Evolutionary conservation across 179 eudicot genomes (phyloP).

Genomic region (Silene coronaria): DNA sequence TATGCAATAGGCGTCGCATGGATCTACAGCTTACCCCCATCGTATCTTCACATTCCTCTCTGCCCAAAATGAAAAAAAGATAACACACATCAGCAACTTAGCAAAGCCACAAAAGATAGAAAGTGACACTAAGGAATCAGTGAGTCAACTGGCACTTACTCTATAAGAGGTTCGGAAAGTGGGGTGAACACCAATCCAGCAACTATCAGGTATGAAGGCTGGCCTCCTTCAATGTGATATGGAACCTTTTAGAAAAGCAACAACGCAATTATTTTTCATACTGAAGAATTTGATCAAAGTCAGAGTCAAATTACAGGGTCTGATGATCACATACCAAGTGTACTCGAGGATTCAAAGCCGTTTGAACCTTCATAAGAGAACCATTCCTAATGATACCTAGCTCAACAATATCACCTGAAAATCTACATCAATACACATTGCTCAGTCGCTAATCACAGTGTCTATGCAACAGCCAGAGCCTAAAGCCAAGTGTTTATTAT

Average conservation of each 20-base stretch:
- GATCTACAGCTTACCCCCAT: constrained; percentile 58
- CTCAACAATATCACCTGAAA: constrained; percentile 80
- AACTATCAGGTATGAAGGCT: constrained; percentile 84
- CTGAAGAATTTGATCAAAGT: not conserved
- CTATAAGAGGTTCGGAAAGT: constrained; percentile 85
- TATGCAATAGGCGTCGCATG: not conserved
- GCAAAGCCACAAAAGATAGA: not conserved
- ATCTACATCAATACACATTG: constrained; percentile 32
- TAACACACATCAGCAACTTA: constrained; percentile 21
- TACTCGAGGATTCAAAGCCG: constrained; percentile 64
- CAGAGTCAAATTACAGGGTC: constrained; percentile 1
- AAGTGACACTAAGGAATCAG: not conserved
- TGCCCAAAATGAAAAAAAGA: constrained; percentile 28
- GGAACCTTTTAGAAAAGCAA: constrained; percentile 55
- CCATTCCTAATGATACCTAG: constrained; percentile 88
- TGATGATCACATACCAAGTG: constrained; percentile 62
- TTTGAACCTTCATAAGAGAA: constrained; percentile 57
- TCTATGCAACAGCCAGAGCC: not conserved
- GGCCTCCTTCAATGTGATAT: constrained; percentile 85
- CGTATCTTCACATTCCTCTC: constrained; percentile 90
- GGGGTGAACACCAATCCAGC: constrained; percentile 98
- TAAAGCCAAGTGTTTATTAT: not conserved
- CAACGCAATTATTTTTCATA: not conserved
- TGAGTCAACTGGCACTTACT: constrained; percentile 37
- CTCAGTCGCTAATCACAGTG: not conserved